Evolutionary conservation across 2,329 filamentous ascomycete species (phyloP).

Genomic region (Verticillium zaregamsianum): DNA sequence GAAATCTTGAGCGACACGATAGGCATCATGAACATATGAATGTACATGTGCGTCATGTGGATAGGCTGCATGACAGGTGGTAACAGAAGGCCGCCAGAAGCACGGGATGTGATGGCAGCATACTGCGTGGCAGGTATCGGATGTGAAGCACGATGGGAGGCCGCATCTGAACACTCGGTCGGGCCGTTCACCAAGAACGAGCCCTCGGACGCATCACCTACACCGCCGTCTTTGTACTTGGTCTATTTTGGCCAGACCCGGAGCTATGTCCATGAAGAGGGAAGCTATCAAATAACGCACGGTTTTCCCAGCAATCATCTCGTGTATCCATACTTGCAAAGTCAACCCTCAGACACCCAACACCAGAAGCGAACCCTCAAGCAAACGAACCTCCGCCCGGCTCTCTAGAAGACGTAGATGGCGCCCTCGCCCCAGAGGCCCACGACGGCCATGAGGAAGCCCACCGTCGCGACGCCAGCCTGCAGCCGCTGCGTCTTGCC

Average conservation of each 20-base stretch:
- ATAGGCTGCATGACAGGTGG: not conserved
- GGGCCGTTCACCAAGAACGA: not conserved
- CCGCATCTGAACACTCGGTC: not conserved
- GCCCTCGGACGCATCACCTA: not conserved
- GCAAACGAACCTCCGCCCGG: not conserved
- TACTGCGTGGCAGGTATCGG: not conserved
- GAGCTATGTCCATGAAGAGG: slow-evolving; percentile 2
- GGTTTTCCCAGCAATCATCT: not conserved
- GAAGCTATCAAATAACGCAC: not conserved
- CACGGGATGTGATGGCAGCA: not conserved
- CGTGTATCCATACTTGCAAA: not conserved
- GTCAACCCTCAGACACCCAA: slow-evolving; percentile 1
- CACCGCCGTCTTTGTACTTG: not conserved
- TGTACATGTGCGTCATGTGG: not conserved
- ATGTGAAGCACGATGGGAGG: not conserved
- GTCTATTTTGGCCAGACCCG: slow-evolving; percentile 1
- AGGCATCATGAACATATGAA: no score
- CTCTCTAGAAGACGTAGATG: not conserved
- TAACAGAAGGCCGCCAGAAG: not conserved
- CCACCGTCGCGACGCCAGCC: slow-evolving; percentile 49
- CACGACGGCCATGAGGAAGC: slow-evolving; percentile 57
- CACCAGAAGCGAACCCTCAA: not conserved
- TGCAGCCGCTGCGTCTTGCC: slow-evolving; percentile 50
- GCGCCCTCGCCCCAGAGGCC: slow-evolving; percentile 64
- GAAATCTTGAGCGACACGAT: slow-evolving; percentile 52